These are phyloP conservation scores for Theileria annulata DNA, from an alignment of 169 alveolate genomes.

Conservation along the genomic window DNA sequence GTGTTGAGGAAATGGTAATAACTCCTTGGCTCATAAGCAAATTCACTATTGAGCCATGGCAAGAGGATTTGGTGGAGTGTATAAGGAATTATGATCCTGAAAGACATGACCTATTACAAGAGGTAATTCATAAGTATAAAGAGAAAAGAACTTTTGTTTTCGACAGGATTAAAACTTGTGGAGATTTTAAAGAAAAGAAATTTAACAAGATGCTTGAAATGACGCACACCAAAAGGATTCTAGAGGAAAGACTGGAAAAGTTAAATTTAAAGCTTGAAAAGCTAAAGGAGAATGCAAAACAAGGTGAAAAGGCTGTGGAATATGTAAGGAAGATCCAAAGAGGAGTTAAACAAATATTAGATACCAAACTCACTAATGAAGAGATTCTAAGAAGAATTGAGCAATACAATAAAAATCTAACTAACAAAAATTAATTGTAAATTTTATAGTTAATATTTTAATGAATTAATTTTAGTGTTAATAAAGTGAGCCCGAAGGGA, in stretches of 20 bases:
- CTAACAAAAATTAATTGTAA: neutral
- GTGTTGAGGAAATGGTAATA: constrained; percentile 1
- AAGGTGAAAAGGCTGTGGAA: constrained; percentile 34
- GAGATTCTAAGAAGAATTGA: constrained; percentile 48
- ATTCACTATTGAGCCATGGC: neutral
- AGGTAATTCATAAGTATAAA: neutral
- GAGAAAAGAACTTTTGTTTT: neutral
- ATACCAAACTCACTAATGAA: constrained; percentile 47
- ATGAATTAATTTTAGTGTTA: neutral
- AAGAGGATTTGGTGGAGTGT: neutral
- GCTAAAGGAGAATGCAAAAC: constrained; percentile 32
- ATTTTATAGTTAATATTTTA: neutral
- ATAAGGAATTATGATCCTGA: constrained; percentile 5
- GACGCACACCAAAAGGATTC: constrained; percentile 23
- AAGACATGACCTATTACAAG: neutral
- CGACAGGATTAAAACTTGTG: neutral
- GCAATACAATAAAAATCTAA: neutral
- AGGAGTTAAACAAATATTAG: constrained; percentile 16
- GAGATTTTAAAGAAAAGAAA: neutral
- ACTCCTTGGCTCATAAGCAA: constrained; percentile 42
- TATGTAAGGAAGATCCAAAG: constrained; percentile 22
- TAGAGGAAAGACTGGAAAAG: neutral
- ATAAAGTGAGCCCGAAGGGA: constrained; percentile 88
- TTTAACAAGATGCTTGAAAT: constrained; percentile 11
- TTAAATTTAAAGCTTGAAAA: constrained; percentile 4